Evolutionary conservation across 176 grass and related monocot species (phyloP).

Genomic region (Ensete glaucum): DNA sequence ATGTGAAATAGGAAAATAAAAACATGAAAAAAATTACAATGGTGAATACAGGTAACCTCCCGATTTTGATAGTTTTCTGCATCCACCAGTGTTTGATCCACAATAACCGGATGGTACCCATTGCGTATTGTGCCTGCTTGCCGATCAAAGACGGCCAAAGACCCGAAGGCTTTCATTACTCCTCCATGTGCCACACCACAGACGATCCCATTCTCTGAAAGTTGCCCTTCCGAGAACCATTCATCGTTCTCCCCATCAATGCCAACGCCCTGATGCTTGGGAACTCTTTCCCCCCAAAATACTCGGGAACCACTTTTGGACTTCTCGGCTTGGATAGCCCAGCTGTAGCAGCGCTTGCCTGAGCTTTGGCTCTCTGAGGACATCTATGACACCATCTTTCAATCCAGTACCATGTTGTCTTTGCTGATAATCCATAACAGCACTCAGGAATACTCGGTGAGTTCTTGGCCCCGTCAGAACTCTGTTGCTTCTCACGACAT

Average conservation of each 20-base stretch:
- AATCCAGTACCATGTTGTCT: background rate
- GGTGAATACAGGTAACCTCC: too few species aligned
- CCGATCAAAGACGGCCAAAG: background rate
- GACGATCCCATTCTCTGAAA: slow-evolving; percentile 37
- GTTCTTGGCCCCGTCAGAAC: background rate
- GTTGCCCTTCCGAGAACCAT: slow-evolving; percentile 26
- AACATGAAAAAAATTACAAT: too few species aligned
- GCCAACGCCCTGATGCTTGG: slow-evolving; percentile 53
- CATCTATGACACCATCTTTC: background rate
- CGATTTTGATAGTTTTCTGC: too few species aligned
- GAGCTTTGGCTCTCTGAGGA: background rate
- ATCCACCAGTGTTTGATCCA: too few species aligned
- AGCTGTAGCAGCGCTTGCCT: background rate
- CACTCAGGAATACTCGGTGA: background rate
- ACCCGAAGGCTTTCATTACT: slow-evolving; percentile 17
- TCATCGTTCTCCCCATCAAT: slow-evolving; percentile 46
- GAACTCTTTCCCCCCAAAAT: slow-evolving; percentile 8
- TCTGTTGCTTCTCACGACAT: background rate
- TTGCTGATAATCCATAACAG: background rate
- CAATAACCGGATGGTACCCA: too few species aligned
- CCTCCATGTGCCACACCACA: slow-evolving; percentile 34
- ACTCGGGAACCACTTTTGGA: background rate
- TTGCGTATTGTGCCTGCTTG: too few species aligned
- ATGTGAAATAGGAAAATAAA: too few species aligned
- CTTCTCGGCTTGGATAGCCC: background rate